Conservation (phyloP, 2,329 filamentous ascomycete genomes). For the Xylariales sp. region DNA sequence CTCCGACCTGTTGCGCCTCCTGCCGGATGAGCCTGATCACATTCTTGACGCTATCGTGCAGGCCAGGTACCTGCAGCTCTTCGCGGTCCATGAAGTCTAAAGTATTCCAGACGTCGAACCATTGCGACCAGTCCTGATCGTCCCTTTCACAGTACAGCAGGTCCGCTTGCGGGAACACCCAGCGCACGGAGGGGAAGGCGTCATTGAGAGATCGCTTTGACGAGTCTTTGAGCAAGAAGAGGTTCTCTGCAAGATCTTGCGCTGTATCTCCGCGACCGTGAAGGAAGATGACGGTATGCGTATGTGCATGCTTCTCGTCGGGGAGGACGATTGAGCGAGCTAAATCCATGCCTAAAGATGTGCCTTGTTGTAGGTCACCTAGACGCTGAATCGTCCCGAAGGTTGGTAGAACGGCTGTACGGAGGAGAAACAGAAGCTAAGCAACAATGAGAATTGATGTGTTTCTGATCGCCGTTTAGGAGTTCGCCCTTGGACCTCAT, state of each 20-base stretch:
- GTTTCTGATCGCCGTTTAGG: too few relatives aligned
- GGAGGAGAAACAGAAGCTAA: too few relatives aligned
- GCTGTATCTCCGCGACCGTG: constrained; percentile 40
- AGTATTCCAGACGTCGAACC: constrained; percentile 47
- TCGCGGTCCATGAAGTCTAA: constrained; percentile 35
- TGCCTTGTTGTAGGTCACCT: background rate
- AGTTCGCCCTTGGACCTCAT: too few relatives aligned
- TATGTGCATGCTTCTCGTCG: constrained; percentile 19
- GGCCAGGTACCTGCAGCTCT: constrained; percentile 35
- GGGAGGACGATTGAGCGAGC: constrained; percentile 7
- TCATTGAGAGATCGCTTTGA: constrained; percentile 29
- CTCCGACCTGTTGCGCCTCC: constrained; percentile 32
- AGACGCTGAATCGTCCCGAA: background rate
- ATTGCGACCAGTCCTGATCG: constrained; percentile 32
- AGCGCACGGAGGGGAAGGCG: constrained; percentile 40
- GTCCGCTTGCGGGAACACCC: constrained; percentile 44
- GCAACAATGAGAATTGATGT: too few relatives aligned
- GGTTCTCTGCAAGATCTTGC: constrained; percentile 25
- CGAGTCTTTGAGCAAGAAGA: constrained; percentile 28
- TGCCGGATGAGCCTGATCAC: constrained; percentile 27
- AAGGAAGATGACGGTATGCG: constrained; percentile 40
- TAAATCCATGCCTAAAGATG: constrained; percentile 5
- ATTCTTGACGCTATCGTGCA: constrained; percentile 31
- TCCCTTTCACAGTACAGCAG: constrained; percentile 21
- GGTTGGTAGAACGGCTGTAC: background rate